Percentiles rank a stretch among this genome's conserved stretches.
Evolutionary conservation across 2,329 filamentous ascomycete genomes (phyloP).

Genomic region (Fusarium buxicola): DNA sequence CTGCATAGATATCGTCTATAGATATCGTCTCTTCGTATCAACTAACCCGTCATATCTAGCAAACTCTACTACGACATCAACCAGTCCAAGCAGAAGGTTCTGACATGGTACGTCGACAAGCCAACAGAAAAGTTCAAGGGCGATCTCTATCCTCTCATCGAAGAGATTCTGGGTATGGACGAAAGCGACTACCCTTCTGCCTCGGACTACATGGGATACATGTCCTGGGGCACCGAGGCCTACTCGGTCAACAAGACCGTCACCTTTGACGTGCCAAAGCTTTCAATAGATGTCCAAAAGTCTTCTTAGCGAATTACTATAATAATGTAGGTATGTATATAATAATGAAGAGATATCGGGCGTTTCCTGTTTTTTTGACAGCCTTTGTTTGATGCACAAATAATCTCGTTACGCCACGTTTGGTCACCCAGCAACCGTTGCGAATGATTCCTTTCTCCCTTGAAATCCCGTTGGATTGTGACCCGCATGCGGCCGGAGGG

Average conservation of each 20-base stretch:
- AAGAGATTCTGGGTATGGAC: slow-evolving; percentile 51
- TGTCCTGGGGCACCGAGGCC: slow-evolving; percentile 64
- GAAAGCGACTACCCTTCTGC: slow-evolving; percentile 52
- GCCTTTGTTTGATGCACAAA: slow-evolving; percentile 5
- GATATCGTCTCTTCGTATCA: not conserved
- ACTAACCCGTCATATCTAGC: slow-evolving; percentile 42
- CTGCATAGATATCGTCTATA: not conserved
- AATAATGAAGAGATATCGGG: slow-evolving; percentile 33
- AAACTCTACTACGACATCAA: slow-evolving; percentile 58
- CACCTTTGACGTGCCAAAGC: slow-evolving; percentile 59
- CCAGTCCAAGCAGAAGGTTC: slow-evolving; percentile 56
- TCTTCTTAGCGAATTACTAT: slow-evolving; percentile 10
- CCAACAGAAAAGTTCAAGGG: slow-evolving; percentile 57
- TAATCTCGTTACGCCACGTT: slow-evolving; percentile 7
- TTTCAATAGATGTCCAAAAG: slow-evolving; percentile 52
- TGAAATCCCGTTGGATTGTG: not conserved
- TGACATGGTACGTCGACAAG: slow-evolving; percentile 60
- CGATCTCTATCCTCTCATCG: slow-evolving; percentile 60
- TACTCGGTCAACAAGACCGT: slow-evolving; percentile 57
- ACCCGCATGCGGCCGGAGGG: slow-evolving; percentile 17
- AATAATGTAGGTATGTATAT: slow-evolving; percentile 29
- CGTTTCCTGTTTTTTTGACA: slow-evolving; percentile 11
- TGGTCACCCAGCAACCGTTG: slow-evolving; percentile 8
- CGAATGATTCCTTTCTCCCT: slow-evolving; percentile 3
- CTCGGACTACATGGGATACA: slow-evolving; percentile 62